phyloP scores from a whole-genome alignment of 371 early-diverging fungal species.

The Capillidium rhysosporum region DNA sequence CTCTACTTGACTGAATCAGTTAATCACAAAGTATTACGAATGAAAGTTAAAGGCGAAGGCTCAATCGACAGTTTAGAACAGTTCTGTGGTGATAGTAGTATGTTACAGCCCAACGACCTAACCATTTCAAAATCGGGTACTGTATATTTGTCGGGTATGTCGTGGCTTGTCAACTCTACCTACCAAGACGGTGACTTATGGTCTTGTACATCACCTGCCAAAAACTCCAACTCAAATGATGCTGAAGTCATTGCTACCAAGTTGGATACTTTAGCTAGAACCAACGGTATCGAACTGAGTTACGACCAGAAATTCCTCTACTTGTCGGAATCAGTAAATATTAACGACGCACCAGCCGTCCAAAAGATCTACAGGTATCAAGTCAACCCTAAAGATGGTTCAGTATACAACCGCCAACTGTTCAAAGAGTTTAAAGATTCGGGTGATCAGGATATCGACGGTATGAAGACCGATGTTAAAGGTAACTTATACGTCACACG shows the following conservation, averaged over 20 bases:
- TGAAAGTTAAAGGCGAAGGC: not conserved
- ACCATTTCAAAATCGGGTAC: slow-evolving; percentile 16
- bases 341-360: slow-evolving; percentile 12
- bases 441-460: slow-evolving; percentile 20
- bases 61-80: not conserved
- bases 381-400: not conserved
- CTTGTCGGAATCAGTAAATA: slow-evolving; percentile 20
- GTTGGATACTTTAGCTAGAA: slow-evolving; percentile 18
- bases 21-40: not conserved
- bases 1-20: not conserved
- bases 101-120: slow-evolving; percentile 29
- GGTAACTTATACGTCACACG: slow-evolving; percentile 26
- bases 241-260: slow-evolving; percentile 10
- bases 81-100: slow-evolving; percentile 12
- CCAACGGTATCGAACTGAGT: slow-evolving; percentile 28
- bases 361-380: slow-evolving; percentile 16
- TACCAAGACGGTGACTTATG: slow-evolving; percentile 24
- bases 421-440: slow-evolving; percentile 19
- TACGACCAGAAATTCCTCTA: slow-evolving; percentile 24
- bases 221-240: not conserved
- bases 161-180: slow-evolving; percentile 15
- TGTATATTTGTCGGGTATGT: slow-evolving; percentile 23
- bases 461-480: slow-evolving; percentile 21
- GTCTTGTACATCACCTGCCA: slow-evolving; percentile 15
- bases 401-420: slow-evolving; percentile 12